Evolutionary conservation across 140 eudicot genomes (phyloP).

Genomic region (Oenanthe javanica): DNA sequence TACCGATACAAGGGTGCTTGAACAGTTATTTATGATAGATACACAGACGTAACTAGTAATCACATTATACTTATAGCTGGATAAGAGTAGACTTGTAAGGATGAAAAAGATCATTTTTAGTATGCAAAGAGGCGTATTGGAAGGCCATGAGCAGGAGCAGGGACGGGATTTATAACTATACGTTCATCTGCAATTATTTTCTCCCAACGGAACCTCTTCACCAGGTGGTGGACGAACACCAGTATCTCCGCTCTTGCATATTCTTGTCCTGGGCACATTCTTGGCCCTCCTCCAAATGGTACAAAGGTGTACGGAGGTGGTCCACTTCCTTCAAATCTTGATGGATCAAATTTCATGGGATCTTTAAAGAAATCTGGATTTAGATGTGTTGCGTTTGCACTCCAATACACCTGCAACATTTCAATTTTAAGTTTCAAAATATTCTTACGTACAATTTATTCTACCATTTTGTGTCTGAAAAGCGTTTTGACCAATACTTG

Average conservation of each 20-base stretch:
- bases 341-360: background rate
- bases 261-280: background rate
- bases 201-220: background rate
- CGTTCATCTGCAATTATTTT: background rate
- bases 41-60: background rate
- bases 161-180: background rate
- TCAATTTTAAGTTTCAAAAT: background rate
- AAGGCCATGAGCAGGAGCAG: background rate
- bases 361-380: background rate
- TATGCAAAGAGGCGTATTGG: background rate
- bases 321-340: background rate
- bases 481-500: background rate
- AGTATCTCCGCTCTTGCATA: background rate
- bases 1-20: background rate
- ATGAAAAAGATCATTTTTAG: background rate
- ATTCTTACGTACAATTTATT: background rate
- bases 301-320: background rate
- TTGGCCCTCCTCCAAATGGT: slow-evolving; percentile 1
- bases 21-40: too few relatives aligned
- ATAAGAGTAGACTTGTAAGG: background rate
- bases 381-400: background rate
- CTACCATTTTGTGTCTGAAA: background rate
- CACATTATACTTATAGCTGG: background rate
- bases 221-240: background rate
- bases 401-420: background rate